Percentiles rank a stretch among this genome's conserved stretches.
Evolutionary conservation across 108 stramenopile species (phyloP).

Genomic region (Pseudonitzschia multistriata): DNA sequence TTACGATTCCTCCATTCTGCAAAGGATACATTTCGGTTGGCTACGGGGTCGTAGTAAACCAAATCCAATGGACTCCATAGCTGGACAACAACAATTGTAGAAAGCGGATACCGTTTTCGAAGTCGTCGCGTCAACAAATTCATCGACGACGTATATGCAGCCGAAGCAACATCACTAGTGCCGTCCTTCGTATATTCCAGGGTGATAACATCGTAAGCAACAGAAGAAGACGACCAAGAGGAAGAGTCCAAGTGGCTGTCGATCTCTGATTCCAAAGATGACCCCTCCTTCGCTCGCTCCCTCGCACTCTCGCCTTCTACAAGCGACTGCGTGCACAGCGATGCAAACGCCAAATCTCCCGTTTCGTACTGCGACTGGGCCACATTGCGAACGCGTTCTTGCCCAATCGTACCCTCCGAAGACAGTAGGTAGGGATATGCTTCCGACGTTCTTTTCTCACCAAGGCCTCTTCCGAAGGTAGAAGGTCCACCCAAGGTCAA

Average conservation of each 20-base stretch:
- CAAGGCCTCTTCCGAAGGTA: conserved; percentile 37
- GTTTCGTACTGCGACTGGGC: conserved; percentile 17
- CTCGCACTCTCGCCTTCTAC: conserved; percentile 12
- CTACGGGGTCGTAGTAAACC: conserved; percentile 8
- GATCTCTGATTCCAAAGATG: no score
- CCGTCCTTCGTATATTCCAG: conserved; percentile 27
- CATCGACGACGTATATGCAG: not conserved
- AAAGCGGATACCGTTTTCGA: conserved; percentile 39
- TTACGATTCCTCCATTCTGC: conserved; percentile 18
- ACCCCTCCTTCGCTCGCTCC: not conserved
- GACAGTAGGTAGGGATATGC: conserved; percentile 10
- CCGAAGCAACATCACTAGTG: not conserved
- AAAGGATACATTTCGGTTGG: conserved; percentile 15
- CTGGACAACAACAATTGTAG: conserved; percentile 32
- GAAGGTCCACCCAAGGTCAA: conserved; percentile 31
- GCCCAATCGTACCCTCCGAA: not conserved
- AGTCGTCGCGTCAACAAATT: conserved; percentile 27
- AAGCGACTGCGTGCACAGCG: conserved; percentile 46
- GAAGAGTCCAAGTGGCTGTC: not conserved
- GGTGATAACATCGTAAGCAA: conserved; percentile 37
- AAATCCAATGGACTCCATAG: conserved; percentile 34
- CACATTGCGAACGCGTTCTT: conserved; percentile 11
- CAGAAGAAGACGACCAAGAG: not conserved
- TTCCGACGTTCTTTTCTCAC: conserved; percentile 1
- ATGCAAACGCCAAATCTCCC: conserved; percentile 27